Evolutionary conservation across 2,329 filamentous ascomycete genomes (phyloP), one percentile per base, ranked within the genome.

Genomic region (Cordyceps farinosa): DNA sequence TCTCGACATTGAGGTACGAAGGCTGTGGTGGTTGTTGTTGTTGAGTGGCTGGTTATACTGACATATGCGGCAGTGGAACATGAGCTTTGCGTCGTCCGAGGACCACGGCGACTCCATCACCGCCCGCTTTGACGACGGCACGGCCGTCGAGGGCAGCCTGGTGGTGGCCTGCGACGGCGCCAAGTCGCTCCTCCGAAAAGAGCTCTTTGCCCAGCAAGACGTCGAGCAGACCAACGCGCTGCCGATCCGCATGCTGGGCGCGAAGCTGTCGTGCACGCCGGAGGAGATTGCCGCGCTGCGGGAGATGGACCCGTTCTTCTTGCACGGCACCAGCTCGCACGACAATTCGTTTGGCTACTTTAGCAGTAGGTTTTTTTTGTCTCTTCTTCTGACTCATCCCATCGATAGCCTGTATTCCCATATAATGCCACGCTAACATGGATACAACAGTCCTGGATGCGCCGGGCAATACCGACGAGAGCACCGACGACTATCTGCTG

Each of bases 261-360:
- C 78, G 10, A 80, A 77, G 48, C 67, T 80, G 7, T 67, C 76
- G 0, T 76, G 81, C 40, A 73, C 77, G 0, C 70, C 75, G 0
- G 73, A 77, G 17, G 71, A 82, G 45, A 75, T 81, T 22, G 69
- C 71, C 1, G 76, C 77, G 0, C 73, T 84, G 3, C 73, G 75
- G 6, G 72, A 72, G 1, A 75, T 85, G 0, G 84, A 87, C 60
- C 79, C 83, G 0, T 83, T 80, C 48, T 83, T 86, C 56, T 76
- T 86, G 27, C 83, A 86, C 57, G 83, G 83, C 58, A 52, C 58
- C 0, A 77, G 78, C 0, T 78, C 84, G 44, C 82, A 84, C 32
- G 80, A 82, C 4, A 76, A 82, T 48, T 76, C 77, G 0, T 86
- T 81, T 68, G 69, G 84, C 22, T 87, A 81, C 67, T 80, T 84